These are phyloP conservation scores for Eucalyptus marginata DNA, from an alignment of 345 rosid genomes.

Conservation along the genomic window DNA sequence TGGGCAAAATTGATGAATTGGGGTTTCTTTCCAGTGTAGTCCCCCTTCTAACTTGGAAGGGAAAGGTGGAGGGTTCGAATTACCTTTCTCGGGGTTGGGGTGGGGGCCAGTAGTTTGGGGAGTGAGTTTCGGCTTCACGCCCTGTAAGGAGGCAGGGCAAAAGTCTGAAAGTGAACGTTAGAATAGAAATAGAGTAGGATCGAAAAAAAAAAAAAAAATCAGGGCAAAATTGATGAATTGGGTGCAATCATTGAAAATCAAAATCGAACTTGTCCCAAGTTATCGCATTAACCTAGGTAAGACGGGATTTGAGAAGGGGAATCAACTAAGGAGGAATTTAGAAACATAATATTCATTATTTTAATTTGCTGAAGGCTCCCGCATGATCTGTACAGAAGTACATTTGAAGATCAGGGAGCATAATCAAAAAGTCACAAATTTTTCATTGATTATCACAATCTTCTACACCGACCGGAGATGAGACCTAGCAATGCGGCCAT, in stretches of 20 bases:
- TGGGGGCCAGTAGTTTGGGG: too few species aligned
- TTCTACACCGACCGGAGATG: background rate
- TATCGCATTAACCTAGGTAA: background rate
- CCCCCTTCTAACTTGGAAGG: too few species aligned
- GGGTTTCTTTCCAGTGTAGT: too few species aligned
- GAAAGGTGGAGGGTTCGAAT: too few species aligned
- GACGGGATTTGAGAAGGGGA: background rate
- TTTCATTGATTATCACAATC: background rate
- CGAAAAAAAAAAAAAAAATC: too few species aligned
- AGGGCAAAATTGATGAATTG: background rate
- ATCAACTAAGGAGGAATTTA: background rate
- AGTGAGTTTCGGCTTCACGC: too few species aligned
- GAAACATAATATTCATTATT: background rate
- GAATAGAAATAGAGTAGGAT: too few species aligned
- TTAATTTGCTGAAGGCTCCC: background rate
- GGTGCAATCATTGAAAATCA: background rate
- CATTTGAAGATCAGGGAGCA: background rate
- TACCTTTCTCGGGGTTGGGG: too few species aligned
- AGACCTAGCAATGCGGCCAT: constrained; percentile 43
- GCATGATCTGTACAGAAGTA: background rate
- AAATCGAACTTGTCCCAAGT: background rate
- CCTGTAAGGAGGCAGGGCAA: too few species aligned
- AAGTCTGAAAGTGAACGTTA: too few species aligned
- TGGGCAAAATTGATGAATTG: background rate
- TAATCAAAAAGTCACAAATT: background rate